Conservation (phyloP, 2,329 filamentous ascomycete genomes). For the Podosphaera leucotricha region DNA sequence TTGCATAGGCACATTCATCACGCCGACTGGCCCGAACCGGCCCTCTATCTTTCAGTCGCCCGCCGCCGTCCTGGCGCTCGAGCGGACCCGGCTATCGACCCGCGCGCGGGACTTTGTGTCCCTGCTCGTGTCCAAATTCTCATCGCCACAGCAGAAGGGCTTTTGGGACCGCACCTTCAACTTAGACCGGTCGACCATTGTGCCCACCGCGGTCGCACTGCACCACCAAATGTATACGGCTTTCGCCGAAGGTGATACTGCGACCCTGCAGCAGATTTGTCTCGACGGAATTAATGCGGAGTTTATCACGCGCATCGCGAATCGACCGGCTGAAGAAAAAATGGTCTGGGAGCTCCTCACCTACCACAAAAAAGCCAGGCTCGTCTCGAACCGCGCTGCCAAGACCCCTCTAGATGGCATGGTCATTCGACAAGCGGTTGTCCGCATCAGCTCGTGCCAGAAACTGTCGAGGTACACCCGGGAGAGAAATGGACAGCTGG, state of each 20-base stretch:
- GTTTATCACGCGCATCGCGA: constrained; percentile 29
- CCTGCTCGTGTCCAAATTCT: constrained; percentile 10
- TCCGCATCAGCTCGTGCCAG: constrained; percentile 34
- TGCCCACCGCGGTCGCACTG: constrained; percentile 31
- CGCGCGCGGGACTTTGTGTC: constrained; percentile 9
- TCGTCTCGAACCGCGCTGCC: constrained; percentile 28
- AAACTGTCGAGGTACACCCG: constrained; percentile 20
- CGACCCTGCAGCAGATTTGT: constrained; percentile 28
- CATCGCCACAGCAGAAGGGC: constrained; percentile 8
- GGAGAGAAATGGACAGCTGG: constrained; percentile 16
- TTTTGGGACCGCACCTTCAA: constrained; percentile 17
- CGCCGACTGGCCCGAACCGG: constrained; percentile 13
- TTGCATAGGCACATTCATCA: constrained; percentile 17
- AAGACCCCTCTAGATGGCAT: constrained; percentile 22
- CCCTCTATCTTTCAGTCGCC: constrained; percentile 13
- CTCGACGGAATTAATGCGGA: constrained; percentile 25
- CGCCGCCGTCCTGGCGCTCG: constrained; percentile 9
- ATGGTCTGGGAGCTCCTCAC: constrained; percentile 30
- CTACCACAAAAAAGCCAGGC: constrained; percentile 19
- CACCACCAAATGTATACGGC: constrained; percentile 37
- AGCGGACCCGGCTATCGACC: constrained; percentile 10
- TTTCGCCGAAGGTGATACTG: constrained; percentile 32
- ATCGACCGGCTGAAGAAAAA: constrained; percentile 22
- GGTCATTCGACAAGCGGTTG: constrained; percentile 32
- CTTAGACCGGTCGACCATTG: constrained; percentile 19